Base-by-base conservation (phyloP, 306 rosid species). In the Sechiopsis laciniata region DNA sequence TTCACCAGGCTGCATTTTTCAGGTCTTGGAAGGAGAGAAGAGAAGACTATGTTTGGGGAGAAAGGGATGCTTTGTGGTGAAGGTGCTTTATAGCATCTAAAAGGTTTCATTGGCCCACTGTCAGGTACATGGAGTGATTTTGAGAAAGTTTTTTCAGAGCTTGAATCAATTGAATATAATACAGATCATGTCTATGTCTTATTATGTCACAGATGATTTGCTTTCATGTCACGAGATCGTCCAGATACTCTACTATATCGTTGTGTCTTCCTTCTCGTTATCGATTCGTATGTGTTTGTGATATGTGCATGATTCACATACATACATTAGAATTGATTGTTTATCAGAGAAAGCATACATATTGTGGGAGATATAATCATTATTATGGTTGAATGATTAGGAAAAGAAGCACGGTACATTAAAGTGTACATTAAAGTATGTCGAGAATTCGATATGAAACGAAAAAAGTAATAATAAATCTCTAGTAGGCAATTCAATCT, bases 1-100 rank as follows among this genome's bases (percentile, higher is more conserved):
- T 58, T 85, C 91, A 35, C 81, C 76, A 59, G 87, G 79, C 82
- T 89, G 96, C 96, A 91, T 89, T 7, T 69, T 85, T 26, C 52
- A 73, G 72, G 37, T 51, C 16, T 70, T 70, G 15, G 69, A 59
- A 74, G 56, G 56, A 51, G 15, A 16, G 12, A 60, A 74, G 70
- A 10, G 12, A 60, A 74, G 70, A 10, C 55, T 19, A 13, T 74
- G 58, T 48, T 74, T 24, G 13, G 60, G 71, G 77, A 74, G 58
- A 37, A 11, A 22, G 71, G 69, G 71, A 60, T 60, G 77, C 56
- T 20, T n/a, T 45, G 77, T 45, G 70, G 57, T 74, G 77, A 50
- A 74, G 77, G 24, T 46, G 24, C 67, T 74, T 74, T 74, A 74
- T 74, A 74, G 70, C 32, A 74, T 22, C 32, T 35, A 24, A 54